Evolutionary conservation across 257 asterid genomes (phyloP).

Genomic region (Ballota nigra): DNA sequence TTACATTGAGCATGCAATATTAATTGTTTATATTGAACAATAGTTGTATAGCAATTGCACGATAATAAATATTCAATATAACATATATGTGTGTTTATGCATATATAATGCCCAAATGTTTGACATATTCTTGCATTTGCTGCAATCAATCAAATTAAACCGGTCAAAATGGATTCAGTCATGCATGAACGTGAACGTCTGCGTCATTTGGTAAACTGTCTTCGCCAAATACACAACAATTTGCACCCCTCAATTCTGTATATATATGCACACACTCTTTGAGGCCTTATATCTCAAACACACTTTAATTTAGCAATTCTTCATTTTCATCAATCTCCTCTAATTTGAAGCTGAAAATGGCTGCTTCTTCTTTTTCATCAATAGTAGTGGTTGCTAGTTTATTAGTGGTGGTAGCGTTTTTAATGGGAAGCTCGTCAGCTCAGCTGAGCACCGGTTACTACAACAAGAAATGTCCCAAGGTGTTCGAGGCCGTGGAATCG

Average conservation of each 20-base stretch:
- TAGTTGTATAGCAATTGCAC: too few relatives aligned
- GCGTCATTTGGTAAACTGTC: constrained; percentile 33
- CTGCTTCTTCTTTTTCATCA: constrained; percentile 7
- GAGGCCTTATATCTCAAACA: not conserved
- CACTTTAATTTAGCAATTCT: too few relatives aligned
- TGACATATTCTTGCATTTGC: constrained; percentile 11
- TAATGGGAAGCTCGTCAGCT: constrained; percentile 30
- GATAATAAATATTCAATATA: too few relatives aligned
- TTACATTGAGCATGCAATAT: too few relatives aligned
- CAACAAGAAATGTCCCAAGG: constrained; percentile 42
- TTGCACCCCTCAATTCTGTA: not conserved
- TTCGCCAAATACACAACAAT: not conserved
- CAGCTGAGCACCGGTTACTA: constrained; percentile 37
- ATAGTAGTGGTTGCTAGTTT: not conserved
- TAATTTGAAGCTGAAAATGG: not conserved
- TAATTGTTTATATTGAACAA: too few relatives aligned
- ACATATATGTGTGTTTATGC: not conserved
- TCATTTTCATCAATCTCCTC: too few relatives aligned
- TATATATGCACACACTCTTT: not conserved
- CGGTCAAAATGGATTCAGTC: not conserved
- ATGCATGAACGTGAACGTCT: constrained; percentile 13
- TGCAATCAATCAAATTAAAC: not conserved
- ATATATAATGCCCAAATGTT: not conserved
- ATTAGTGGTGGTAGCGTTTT: constrained; percentile 1
- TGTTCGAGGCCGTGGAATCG: constrained; percentile 27